A percentile compares a stretch with the other conserved stretches of the same genome.
These are phyloP conservation scores for Rhizoclosmatium sp. DNA, from an alignment of 192 early-diverging fungal species.

Conservation along the genomic window DNA sequence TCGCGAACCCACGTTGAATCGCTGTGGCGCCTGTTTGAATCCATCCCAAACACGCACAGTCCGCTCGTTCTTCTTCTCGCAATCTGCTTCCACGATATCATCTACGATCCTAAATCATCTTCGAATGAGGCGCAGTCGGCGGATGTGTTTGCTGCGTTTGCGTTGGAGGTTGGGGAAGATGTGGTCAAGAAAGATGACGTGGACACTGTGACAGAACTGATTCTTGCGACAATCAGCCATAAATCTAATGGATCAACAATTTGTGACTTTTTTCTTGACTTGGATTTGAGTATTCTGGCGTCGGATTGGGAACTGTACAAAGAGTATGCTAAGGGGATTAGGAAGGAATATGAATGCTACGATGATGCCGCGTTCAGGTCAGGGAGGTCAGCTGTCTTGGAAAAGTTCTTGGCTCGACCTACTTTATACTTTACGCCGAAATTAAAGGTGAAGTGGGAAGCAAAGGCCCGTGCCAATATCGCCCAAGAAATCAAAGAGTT, in stretches of 20 bases:
- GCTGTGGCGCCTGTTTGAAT: neutral
- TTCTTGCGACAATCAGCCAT: neutral
- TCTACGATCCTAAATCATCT: slow-evolving; percentile 3
- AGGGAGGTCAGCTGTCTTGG: neutral
- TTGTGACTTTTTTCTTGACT: neutral
- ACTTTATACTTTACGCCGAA: neutral
- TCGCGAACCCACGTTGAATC: neutral
- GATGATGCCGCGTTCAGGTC: neutral
- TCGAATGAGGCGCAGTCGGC: neutral
- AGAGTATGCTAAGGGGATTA: neutral
- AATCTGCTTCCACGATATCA: slow-evolving; percentile 13
- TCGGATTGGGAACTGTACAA: neutral
- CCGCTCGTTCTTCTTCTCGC: neutral
- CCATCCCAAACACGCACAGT: neutral
- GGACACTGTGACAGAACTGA: neutral
- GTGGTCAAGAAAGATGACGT: neutral
- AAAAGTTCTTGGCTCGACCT: neutral
- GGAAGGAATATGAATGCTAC: neutral
- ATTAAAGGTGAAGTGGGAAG: neutral
- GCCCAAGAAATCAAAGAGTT: neutral
- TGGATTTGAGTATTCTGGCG: slow-evolving; percentile 15
- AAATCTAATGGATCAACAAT: neutral
- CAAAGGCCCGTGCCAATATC: neutral
- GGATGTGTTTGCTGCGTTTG: neutral
- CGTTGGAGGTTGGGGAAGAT: neutral